Conservation (phyloP, 1,284 basidiomycete genomes). For the Ganoderma leucocontextum region DNA sequence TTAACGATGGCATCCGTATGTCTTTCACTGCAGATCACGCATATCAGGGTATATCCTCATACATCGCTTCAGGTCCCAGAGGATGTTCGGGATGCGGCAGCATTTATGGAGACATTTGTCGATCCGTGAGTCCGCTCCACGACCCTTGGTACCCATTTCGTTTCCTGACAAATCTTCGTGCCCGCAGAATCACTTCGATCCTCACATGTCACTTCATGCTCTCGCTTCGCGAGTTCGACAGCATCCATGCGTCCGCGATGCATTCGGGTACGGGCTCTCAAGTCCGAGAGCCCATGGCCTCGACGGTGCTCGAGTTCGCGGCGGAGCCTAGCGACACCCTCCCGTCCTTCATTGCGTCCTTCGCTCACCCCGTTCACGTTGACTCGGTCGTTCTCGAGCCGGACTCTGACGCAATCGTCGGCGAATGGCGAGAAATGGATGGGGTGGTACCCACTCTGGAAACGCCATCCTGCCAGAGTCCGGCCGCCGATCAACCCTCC, state of each 20-base stretch:
- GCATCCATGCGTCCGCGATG: background rate
- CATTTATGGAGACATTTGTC: background rate
- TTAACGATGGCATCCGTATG: background rate
- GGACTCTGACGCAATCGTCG: background rate
- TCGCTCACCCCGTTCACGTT: background rate
- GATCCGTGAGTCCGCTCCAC: background rate
- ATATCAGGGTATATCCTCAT: background rate
- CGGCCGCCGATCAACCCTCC: too few relatives aligned
- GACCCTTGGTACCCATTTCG: background rate
- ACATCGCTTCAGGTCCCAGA: background rate
- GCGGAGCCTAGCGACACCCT: background rate
- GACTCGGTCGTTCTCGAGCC: background rate
- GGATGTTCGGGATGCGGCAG: background rate
- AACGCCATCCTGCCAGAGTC: background rate
- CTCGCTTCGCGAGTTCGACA: background rate
- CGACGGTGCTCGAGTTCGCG: background rate
- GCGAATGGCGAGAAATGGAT: background rate
- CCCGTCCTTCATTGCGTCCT: background rate
- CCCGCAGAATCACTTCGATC: background rate
- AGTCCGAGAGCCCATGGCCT: background rate
- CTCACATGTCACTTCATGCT: background rate
- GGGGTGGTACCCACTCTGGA: background rate
- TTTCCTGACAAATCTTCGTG: background rate
- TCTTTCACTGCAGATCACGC: background rate
- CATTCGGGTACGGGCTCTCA: background rate